A percentile compares a stretch with the other conserved stretches of the same genome.
Conservation (phyloP, 176 grass and related monocot genomes). For the Elymus sibiricus region DNA sequence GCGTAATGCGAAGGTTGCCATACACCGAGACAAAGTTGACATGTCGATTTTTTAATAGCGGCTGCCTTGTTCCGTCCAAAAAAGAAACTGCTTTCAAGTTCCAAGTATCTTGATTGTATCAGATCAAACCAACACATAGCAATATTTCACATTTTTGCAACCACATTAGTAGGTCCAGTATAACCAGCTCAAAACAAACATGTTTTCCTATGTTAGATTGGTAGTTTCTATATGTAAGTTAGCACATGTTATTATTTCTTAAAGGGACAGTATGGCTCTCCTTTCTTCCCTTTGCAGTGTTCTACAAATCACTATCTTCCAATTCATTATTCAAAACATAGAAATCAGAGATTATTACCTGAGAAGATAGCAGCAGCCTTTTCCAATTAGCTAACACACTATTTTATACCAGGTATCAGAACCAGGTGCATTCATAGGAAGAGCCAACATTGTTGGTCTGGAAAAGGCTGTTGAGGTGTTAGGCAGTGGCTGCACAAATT, state of each 20-base stretch:
- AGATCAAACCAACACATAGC: no score
- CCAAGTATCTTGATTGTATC: no score
- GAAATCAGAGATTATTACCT: background rate
- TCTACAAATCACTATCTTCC: background rate
- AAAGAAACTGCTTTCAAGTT: no score
- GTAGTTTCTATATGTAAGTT: background rate
- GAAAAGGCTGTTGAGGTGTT: slow-evolving; percentile 83
- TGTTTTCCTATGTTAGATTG: background rate
- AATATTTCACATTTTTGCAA: no score
- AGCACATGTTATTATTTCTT: background rate
- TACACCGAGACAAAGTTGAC: no score
- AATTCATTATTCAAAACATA: background rate
- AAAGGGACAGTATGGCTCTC: background rate
- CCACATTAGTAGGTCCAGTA: no score
- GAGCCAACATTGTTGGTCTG: slow-evolving; percentile 71
- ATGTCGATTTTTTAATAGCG: no score
- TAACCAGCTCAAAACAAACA: no score
- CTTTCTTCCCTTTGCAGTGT: background rate
- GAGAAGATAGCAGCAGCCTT: background rate
- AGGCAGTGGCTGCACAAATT: slow-evolving; percentile 74
- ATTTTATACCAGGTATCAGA: slow-evolving; percentile 61
- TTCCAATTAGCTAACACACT: slow-evolving; percentile 37
- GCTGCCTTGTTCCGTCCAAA: no score
- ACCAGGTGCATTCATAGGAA: slow-evolving; percentile 67
- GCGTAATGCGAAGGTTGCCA: no score